Percentiles rank a stretch among this genome's conserved stretches.
These are phyloP conservation scores for Alternaria infectoria DNA, from an alignment of 2,329 filamentous ascomycete species.

Conservation along the genomic window DNA sequence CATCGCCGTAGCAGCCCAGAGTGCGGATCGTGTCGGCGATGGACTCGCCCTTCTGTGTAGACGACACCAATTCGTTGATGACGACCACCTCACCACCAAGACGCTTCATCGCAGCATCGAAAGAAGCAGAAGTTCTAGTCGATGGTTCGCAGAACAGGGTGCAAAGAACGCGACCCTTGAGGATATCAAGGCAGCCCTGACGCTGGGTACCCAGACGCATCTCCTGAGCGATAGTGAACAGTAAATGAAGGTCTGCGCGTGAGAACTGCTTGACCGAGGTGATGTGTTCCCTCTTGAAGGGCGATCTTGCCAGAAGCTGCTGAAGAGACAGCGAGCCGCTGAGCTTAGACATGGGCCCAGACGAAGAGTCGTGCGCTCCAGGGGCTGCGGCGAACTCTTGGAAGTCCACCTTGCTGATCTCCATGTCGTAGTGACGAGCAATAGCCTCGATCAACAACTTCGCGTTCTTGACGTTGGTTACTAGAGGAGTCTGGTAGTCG, in stretches of 20 bases:
- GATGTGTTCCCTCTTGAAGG: constrained; percentile 89
- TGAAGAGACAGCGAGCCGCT: constrained; percentile 65
- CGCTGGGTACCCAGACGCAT: constrained; percentile 96
- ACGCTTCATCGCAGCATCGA: constrained; percentile 98
- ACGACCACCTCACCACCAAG: constrained; percentile 86
- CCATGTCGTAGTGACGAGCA: constrained; percentile 83
- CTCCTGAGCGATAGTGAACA: constrained; percentile 97
- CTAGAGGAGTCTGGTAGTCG: constrained; percentile 93
- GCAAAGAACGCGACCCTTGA: constrained; percentile 84
- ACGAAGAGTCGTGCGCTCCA: constrained; percentile 38
- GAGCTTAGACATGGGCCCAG: constrained; percentile 58
- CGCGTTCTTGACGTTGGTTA: constrained; percentile 99
- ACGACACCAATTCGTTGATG: constrained; percentile 83
- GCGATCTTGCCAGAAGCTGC: constrained; percentile 76
- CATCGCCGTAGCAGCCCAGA: constrained; percentile 91
- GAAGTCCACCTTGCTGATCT: constrained; percentile 83
- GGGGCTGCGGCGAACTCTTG: constrained; percentile 72
- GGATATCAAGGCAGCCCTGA: constrained; percentile 84
- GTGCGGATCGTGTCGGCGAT: constrained; percentile 94
- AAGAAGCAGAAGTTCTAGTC: constrained; percentile 92
- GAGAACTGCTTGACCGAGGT: constrained; percentile 91
- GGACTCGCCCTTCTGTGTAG: constrained; percentile 91
- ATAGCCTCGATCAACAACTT: constrained; percentile 97
- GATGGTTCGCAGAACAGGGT: constrained; percentile 98
- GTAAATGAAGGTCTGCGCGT: constrained; percentile 83